Conservation (phyloP, 805 yeast genomes). For the Yamadazyma phyllophila region DNA sequence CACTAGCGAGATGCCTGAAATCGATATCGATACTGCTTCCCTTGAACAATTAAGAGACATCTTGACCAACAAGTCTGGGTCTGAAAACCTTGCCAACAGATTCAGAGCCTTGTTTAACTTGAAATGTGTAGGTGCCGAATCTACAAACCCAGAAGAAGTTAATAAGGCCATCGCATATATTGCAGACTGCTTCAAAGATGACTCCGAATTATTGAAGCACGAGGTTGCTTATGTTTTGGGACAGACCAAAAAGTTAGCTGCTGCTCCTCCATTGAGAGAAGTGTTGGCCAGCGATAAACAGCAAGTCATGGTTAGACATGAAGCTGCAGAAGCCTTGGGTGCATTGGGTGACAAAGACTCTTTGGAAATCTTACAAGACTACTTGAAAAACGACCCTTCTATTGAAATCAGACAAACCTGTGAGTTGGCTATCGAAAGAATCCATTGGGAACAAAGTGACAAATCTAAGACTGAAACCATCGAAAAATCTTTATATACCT, state of each 20-base stretch:
- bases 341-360: constrained; percentile 85
- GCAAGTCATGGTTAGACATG: constrained; percentile 97
- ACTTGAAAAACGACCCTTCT: constrained; percentile 68
- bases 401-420: constrained; percentile 95
- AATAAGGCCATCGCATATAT: constrained; percentile 74
- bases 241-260: constrained; percentile 80
- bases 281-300: constrained; percentile 67
- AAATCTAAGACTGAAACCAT: constrained; percentile 62
- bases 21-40: constrained; percentile 40
- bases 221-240: constrained; percentile 98
- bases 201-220: constrained; percentile 89
- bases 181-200: constrained; percentile 76
- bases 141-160: constrained; percentile 52
- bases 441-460: constrained; percentile 84
- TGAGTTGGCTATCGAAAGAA: constrained; percentile 93
- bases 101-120: constrained; percentile 93
- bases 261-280: constrained; percentile 71
- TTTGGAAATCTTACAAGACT: constrained; percentile 61
- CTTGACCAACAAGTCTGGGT: constrained; percentile 61
- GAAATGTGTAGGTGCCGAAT: constrained; percentile 81
- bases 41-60: constrained; percentile 74
- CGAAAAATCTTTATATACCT: constrained; percentile 73
- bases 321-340: constrained; percentile 98
- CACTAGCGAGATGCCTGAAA: constrained; percentile 24
- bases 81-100: constrained; percentile 75